Conservation (phyloP, 345 rosid genomes). For the Populus simonii region DNA sequence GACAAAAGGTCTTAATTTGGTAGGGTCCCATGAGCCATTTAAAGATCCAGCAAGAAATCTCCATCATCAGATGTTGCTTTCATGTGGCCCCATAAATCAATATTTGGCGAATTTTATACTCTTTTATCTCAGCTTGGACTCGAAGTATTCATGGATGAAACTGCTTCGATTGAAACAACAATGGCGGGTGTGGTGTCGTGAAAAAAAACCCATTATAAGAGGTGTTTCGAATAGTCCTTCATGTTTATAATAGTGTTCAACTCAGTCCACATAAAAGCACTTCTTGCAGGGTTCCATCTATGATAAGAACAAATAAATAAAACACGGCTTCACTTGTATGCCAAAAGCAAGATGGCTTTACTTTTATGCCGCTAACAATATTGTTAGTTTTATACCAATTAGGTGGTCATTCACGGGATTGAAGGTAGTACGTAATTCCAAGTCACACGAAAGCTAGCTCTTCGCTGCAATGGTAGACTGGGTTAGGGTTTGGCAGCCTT, state of each 20-base stretch:
- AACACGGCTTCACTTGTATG: neutral
- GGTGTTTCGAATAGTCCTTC: no score
- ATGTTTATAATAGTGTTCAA: no score
- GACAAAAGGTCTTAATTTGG: conserved; percentile 24
- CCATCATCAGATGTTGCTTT: conserved; percentile 23
- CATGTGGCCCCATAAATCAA: conserved; percentile 9
- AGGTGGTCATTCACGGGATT: neutral
- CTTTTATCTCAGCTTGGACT: conserved; percentile 6
- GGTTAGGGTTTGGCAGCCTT: no score
- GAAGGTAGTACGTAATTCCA: neutral
- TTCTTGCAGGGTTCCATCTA: no score
- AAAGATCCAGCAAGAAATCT: conserved; percentile 3
- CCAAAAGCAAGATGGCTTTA: neutral
- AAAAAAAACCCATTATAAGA: no score
- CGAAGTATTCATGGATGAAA: neutral
- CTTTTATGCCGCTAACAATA: neutral
- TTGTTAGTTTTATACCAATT: neutral
- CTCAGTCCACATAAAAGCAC: no score
- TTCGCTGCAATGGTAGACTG: no score
- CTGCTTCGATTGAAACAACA: conserved; percentile 10
- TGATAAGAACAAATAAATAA: no score
- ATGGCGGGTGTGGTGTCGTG: neutral
- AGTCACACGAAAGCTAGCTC: neutral
- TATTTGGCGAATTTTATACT: neutral
- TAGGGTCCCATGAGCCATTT: conserved; percentile 3